Conservation (phyloP, 257 asterid species). For the Craterostigma plantagineum region DNA sequence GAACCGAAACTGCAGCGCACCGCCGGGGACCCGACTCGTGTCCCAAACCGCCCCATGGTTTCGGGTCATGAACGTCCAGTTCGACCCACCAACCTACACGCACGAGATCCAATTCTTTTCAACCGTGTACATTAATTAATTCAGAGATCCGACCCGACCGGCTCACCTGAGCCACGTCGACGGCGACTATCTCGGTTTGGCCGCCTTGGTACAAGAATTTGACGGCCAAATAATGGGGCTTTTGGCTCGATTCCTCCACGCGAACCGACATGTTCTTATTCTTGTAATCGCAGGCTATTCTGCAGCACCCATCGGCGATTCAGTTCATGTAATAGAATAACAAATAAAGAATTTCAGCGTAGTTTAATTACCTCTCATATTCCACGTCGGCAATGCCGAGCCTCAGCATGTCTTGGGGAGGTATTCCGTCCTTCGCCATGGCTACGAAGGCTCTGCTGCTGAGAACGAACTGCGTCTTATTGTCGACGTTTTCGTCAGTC, state of each 20-base stretch:
- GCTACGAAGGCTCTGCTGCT: conserved; percentile 48
- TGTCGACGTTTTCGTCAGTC: conserved; percentile 28
- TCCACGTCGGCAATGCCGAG: conserved; percentile 45
- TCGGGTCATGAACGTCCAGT: conserved; percentile 49
- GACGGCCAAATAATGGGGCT: conserved; percentile 42
- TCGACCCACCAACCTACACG: conserved; percentile 31
- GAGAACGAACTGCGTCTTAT: conserved; percentile 48
- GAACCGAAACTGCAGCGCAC: conserved; percentile 50
- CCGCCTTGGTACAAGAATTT: conserved; percentile 63
- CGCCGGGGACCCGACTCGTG: conserved; percentile 53
- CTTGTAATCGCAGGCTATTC: conserved; percentile 51
- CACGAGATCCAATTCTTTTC: no score
- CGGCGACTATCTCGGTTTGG: conserved; percentile 47
- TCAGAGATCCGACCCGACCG: background rate
- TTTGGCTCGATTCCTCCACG: conserved; percentile 67
- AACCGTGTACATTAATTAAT: no score
- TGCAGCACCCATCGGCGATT: conserved; percentile 6
- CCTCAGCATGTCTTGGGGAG: conserved; percentile 19
- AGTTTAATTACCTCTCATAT: conserved; percentile 45
- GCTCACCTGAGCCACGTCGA: conserved; percentile 54
- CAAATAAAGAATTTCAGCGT: background rate
- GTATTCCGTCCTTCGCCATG: conserved; percentile 12
- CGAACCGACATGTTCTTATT: conserved; percentile 38
- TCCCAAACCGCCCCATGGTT: conserved; percentile 70
- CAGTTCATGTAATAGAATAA: background rate